phyloP scores from a whole-genome alignment of 768 basidiomycete species.

The Lepiota venenata region DNA sequence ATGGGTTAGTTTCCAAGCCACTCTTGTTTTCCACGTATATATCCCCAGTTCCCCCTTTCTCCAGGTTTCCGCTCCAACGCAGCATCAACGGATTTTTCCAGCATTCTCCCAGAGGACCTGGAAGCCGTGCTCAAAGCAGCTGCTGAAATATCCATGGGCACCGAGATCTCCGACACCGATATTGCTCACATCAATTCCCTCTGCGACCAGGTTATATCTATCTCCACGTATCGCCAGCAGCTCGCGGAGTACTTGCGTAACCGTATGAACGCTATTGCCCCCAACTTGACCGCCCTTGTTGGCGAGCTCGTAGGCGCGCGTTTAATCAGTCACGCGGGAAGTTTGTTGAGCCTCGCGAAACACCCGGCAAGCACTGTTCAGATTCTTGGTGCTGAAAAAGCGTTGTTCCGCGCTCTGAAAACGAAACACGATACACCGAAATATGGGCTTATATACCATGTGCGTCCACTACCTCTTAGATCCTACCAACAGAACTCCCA shows the following conservation, averaged over 20 bases:
- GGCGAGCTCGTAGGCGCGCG: slow-evolving; percentile 93
- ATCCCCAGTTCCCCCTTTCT: not conserved
- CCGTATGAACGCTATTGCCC: slow-evolving; percentile 97
- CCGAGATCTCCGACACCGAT: slow-evolving; percentile 96
- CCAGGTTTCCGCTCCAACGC: slow-evolving; percentile 95
- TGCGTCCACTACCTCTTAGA: slow-evolving; percentile 30
- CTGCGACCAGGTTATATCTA: slow-evolving; percentile 97
- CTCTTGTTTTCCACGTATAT: not conserved
- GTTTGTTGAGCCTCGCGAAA: slow-evolving; percentile 91
- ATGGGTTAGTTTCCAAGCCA: slow-evolving; percentile 64
- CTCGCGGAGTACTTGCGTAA: slow-evolving; percentile 96
- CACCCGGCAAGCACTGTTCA: slow-evolving; percentile 98
- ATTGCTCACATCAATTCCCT: slow-evolving; percentile 96
- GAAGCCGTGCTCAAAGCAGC: slow-evolving; percentile 94
- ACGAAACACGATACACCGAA: slow-evolving; percentile 99
- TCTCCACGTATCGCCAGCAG: slow-evolving; percentile 91
- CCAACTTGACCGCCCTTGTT: slow-evolving; percentile 89
- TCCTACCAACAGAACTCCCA: not conserved
- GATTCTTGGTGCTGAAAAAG: slow-evolving; percentile 98
- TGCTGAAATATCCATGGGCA: slow-evolving; percentile 98
- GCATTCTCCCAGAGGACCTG: slow-evolving; percentile 94
- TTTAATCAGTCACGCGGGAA: slow-evolving; percentile 94
- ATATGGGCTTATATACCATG: slow-evolving; percentile 99
- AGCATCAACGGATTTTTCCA: slow-evolving; percentile 76
- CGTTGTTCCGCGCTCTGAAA: slow-evolving; percentile 95